Evolutionary conservation across 1,284 basidiomycete species (phyloP).

Genomic region (Ceratobasidium sp.): DNA sequence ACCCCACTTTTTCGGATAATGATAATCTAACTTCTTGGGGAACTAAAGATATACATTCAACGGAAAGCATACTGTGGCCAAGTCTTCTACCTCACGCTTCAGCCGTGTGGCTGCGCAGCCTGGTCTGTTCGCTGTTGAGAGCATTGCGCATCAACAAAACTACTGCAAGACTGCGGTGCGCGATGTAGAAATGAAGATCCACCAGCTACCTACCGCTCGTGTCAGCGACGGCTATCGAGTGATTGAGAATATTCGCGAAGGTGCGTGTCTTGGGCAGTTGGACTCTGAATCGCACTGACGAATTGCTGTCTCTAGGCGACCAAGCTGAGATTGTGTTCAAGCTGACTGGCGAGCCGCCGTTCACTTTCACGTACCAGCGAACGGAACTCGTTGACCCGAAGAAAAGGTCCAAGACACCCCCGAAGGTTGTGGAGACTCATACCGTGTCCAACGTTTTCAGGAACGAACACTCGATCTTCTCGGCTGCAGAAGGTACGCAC

Average conservation of each 20-base stretch:
- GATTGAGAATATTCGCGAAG: constrained; percentile 90
- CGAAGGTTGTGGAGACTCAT: constrained; percentile 86
- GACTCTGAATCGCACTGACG: neutral
- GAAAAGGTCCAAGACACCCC: constrained; percentile 68
- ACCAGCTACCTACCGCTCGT: constrained; percentile 85
- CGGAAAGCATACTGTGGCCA: constrained; percentile 77
- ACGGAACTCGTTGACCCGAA: constrained; percentile 68
- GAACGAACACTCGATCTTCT: constrained; percentile 86
- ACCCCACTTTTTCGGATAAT: constrained; percentile 9
- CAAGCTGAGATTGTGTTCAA: constrained; percentile 93
- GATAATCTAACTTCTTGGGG: constrained; percentile 33
- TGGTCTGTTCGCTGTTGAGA: constrained; percentile 84
- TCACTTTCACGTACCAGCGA: constrained; percentile 93
- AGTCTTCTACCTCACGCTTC: constrained; percentile 82
- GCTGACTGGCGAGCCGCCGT: constrained; percentile 90
- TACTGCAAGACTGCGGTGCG: constrained; percentile 84
- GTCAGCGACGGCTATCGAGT: constrained; percentile 85
- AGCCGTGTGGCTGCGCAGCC: constrained; percentile 81
- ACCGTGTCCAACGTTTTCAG: constrained; percentile 83
- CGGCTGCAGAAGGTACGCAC: constrained; percentile 81
- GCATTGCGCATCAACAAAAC: constrained; percentile 90
- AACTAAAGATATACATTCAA: constrained; percentile 79
- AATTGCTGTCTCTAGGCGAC: constrained; percentile 64
- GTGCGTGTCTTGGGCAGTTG: constrained; percentile 46
- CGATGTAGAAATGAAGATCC: constrained; percentile 81